Base-by-base conservation (phyloP, 1,284 basidiomycete species). In the Ceratobasidium theobromae region DNA sequence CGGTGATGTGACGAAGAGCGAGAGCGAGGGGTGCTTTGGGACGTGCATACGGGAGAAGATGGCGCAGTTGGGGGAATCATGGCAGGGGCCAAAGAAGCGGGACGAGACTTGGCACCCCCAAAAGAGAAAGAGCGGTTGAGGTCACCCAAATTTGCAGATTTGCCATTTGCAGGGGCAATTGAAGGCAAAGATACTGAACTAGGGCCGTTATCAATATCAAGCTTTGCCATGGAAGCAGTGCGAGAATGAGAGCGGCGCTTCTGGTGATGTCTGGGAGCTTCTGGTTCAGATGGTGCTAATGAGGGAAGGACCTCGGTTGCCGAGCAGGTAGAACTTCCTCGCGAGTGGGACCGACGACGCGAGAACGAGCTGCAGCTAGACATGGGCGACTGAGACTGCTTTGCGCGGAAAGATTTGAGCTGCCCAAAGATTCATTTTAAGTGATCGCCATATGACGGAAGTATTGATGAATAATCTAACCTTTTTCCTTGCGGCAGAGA, bases 1-100 rank as follows among this genome's bases (percentile, higher is more conserved):
- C 84, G 83, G 71, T 92, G 89, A 72, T 91, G 89, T 0, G 89
- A 91, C 70, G 81, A 83, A 60, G 88, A 87, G 72, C 87, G 87
- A 33, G 82, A 27, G 40, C 62, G 67, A 12, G 68, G 30, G 5
- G 66, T 23, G 32, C n/a, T 51, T 27, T 53, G 62, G 27, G 35
- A 33, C 12, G 25, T 9, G 49, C 51, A 46, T 21, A 40, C 23
- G 45, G 57, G 57, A 40, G 57, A 60, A 1, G 57, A 32, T 21
- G 43, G 43, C 16, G 6, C 8, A 23, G 57, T 43, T 32, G 45
- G 45, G 21, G 57, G 6, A 32, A 40, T 14, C 45, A 60, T 51
- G 18, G 23, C 45, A 33, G 57, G 57, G 11, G 45, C 18, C 8
- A 30, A 28, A 30, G 54, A 46, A 21, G 48, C 35, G 57, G 46